Conservation (phyloP, 148 eudicot species). For the Rhododendron simsii region DNA sequence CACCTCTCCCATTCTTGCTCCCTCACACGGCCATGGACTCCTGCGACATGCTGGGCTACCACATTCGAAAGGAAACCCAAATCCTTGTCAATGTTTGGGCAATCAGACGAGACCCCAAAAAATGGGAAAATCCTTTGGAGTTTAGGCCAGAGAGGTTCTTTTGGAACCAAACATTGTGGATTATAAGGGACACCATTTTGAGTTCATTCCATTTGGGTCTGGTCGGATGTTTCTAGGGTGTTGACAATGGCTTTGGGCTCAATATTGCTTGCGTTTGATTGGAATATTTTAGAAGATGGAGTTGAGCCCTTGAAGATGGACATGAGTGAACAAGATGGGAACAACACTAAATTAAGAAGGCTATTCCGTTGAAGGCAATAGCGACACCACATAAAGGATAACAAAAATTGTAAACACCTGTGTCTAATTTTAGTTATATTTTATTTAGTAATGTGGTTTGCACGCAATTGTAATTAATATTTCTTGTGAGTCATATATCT, state of each 20-base stretch:
- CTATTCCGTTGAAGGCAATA: too few relatives aligned
- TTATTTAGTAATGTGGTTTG: too few relatives aligned
- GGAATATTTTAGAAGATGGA: too few relatives aligned
- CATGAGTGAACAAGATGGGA: too few relatives aligned
- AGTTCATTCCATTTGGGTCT: conserved; percentile 57
- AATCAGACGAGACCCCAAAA: conserved; percentile 54
- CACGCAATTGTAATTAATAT: too few relatives aligned
- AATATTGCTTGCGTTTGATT: conserved; percentile 23
- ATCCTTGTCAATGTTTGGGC: conserved; percentile 73
- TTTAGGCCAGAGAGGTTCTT: conserved; percentile 65
- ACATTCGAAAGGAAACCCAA: conserved; percentile 54
- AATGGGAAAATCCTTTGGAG: conserved; percentile 38
- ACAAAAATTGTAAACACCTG: too few relatives aligned
- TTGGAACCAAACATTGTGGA: conserved; percentile 28
- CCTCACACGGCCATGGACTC: conserved; percentile 51
- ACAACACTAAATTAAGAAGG: too few relatives aligned
- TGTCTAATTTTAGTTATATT: too few relatives aligned
- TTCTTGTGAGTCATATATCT: too few relatives aligned
- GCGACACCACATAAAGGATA: too few relatives aligned
- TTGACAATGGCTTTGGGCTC: conserved; percentile 35
- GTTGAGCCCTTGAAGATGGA: too few relatives aligned
- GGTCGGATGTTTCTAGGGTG: conserved; percentile 42
- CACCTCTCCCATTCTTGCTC: conserved; percentile 55
- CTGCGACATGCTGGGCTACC: conserved; percentile 37
- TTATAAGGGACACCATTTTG: conserved; percentile 6